Conservation (phyloP, 257 asterid genomes). For the Ocimum tenuiflorum region DNA sequence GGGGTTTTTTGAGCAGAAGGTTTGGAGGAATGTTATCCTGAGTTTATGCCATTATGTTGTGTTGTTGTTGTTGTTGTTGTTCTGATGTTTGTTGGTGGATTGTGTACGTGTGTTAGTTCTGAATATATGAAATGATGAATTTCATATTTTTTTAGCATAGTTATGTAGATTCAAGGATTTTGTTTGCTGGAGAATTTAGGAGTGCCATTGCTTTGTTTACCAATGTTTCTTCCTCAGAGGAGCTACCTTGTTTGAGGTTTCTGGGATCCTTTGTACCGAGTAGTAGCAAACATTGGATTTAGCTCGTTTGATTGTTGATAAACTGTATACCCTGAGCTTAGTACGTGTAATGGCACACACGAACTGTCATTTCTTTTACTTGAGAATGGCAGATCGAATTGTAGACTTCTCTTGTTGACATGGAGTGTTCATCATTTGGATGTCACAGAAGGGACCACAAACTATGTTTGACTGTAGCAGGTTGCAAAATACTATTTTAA, state of each 20-base stretch:
- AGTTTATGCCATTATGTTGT: slow-evolving; percentile 23
- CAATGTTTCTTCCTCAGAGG: too few relatives aligned
- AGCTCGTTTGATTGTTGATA: too few relatives aligned
- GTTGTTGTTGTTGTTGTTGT: too few relatives aligned
- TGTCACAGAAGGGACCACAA: too few relatives aligned
- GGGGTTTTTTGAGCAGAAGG: too few relatives aligned
- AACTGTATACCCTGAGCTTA: neutral
- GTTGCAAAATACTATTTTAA: neutral
- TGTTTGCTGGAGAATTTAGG: neutral
- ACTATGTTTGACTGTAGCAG: neutral
- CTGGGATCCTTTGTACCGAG: too few relatives aligned
- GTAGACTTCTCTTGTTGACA: too few relatives aligned
- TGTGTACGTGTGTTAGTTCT: neutral
- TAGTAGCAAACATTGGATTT: too few relatives aligned
- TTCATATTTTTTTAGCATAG: neutral
- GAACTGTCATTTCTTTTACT: too few relatives aligned
- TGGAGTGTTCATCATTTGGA: too few relatives aligned
- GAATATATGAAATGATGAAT: slow-evolving; percentile 10
- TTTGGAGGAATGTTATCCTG: slow-evolving; percentile 18
- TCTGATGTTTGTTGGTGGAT: slow-evolving; percentile 7
- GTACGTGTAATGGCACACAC: neutral
- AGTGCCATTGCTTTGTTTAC: neutral
- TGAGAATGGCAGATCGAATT: too few relatives aligned
- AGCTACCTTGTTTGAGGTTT: too few relatives aligned
- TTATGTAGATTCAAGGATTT: slow-evolving; percentile 5